phyloP scores from a whole-genome alignment of 805 yeast genomes.

The Pichia heedii region DNA sequence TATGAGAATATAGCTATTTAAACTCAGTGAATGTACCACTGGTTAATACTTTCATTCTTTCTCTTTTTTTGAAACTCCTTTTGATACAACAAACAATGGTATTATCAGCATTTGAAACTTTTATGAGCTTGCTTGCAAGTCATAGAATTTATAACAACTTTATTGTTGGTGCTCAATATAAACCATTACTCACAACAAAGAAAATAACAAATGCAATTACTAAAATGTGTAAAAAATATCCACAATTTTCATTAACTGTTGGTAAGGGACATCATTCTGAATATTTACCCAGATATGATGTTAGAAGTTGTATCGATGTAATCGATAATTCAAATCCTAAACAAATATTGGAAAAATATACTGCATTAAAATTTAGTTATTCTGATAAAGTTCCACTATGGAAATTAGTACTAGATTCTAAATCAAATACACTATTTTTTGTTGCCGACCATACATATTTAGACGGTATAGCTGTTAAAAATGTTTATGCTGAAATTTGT shows the following conservation, averaged over 20 bases:
- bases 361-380: constrained; percentile 1
- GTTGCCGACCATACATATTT: constrained; percentile 8
- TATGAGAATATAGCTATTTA: too few relatives aligned
- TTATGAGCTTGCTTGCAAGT: too few relatives aligned
- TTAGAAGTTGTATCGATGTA: background rate
- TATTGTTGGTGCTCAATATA: constrained; percentile 7
- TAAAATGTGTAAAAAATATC: constrained; percentile 2
- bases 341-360: constrained; percentile 2
- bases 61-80: too few relatives aligned
- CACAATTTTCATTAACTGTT: constrained; percentile 9
- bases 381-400: constrained; percentile 5
- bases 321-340: background rate
- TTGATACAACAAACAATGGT: too few relatives aligned
- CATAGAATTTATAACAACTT: constrained; percentile 5
- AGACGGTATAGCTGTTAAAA: constrained; percentile 13
- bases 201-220: background rate
- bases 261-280: background rate
- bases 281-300: background rate
- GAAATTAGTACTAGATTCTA: constrained; percentile 3
- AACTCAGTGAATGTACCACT: too few relatives aligned
- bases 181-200: background rate
- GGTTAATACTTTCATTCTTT: too few relatives aligned
- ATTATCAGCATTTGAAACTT: too few relatives aligned
- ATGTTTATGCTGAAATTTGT: constrained; percentile 3
- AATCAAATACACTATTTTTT: constrained; percentile 5